Evolutionary conservation across 208 protist species (phyloP).

Genomic region (Leptomonas pyrrhocoris): DNA sequence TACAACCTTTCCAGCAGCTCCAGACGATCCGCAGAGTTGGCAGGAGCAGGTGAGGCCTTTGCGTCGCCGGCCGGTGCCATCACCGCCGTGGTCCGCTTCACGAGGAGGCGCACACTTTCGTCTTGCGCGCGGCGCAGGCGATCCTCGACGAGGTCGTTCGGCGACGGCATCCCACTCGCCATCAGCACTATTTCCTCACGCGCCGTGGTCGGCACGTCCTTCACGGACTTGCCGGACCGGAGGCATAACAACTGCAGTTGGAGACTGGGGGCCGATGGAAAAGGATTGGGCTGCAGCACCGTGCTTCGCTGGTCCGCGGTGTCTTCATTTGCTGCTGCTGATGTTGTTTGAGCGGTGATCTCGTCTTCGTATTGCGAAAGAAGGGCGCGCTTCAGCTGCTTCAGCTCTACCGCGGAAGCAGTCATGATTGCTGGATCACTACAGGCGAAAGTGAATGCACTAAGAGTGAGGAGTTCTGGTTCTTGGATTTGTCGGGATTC

Average conservation of each 20-base stretch:
- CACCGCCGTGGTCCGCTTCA: background rate
- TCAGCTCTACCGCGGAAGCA: constrained; percentile 10
- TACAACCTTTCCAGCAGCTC: constrained; percentile 19
- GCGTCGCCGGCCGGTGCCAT: background rate
- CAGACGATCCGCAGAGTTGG: constrained; percentile 7
- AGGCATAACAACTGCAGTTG: constrained; percentile 55
- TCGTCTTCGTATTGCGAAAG: constrained; percentile 24
- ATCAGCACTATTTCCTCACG: constrained; percentile 18
- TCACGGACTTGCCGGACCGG: constrained; percentile 21
- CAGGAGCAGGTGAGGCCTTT: background rate
- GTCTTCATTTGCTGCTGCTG: background rate
- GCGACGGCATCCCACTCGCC: constrained; percentile 13
- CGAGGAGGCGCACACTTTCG: constrained; percentile 27
- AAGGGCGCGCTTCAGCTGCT: constrained; percentile 28
- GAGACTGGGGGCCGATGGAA: constrained; percentile 27
- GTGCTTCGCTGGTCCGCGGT: background rate
- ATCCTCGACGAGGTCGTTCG: constrained; percentile 13
- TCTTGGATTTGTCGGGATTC: no score
- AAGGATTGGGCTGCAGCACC: background rate
- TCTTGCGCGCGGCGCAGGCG: constrained; percentile 22
- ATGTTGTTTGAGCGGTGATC: constrained; percentile 1
- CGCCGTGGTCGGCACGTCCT: constrained; percentile 7
- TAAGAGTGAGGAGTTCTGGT: no score
- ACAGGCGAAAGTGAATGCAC: no score
- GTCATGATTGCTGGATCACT: constrained; percentile 1